Base-by-base conservation (phyloP, 2,329 filamentous ascomycete genomes). In the Monilinia polystroma region DNA sequence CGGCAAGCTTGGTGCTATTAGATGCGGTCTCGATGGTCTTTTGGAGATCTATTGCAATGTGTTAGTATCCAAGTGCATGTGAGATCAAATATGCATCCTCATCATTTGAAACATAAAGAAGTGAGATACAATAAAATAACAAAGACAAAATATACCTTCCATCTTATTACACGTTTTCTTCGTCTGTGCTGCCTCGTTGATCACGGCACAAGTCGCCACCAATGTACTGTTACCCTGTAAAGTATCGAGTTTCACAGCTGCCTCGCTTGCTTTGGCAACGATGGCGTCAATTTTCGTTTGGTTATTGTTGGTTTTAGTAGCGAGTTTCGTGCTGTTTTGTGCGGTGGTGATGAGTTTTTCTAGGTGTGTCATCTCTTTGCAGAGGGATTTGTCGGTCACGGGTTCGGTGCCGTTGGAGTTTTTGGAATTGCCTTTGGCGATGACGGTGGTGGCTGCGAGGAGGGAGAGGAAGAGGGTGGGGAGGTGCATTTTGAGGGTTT, bases 211-310 rank as follows among this genome's bases (percentile, higher is more conserved):
- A 14, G 70, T 68, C n/a, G 72, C 66, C 64, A 78, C 72, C 26
- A 80, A 70, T 4, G 78, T 80, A 16, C 75, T 63, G 72, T 81
- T 80, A 65, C 72, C 67, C 59, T 74, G 63, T 67, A 80, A 70
- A 3, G 74, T 70, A 45, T 71, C 67, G 62, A 80, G 75, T 66
- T 72, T 70, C 23, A 74, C 70, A 4, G 74, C 71, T 3, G 72
- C 74, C 1, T 71, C 65, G 26, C 77, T 72, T 1, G 77, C 77
- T 72, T 79, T 78, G 64, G 76, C 74, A 71, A 79, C 75, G 70
- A 80, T 75, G 23, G 72, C 72, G 12, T 74, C 76, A 12, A 77
- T 75, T 68, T 76, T 75, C 52, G 79, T 79, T 35, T 77, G 74
- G 68, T 80, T 79, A 72, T 75, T 75, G 23, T 79, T 68, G 60